Conservation (phyloP, 768 basidiomycete genomes). For the Pisolithus sp. region DNA sequence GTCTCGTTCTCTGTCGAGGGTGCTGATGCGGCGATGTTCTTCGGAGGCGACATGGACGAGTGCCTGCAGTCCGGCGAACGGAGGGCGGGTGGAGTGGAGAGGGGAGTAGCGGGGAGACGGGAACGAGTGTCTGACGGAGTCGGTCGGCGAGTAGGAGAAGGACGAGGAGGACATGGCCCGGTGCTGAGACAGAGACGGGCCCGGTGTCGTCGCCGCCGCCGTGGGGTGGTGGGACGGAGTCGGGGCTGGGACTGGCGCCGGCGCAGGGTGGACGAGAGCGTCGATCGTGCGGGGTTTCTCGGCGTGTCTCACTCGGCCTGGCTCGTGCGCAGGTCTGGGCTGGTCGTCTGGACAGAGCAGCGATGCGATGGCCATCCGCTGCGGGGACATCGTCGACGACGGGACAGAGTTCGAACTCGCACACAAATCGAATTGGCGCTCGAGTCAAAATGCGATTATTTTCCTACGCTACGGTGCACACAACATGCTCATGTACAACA, state of each 20-base stretch:
- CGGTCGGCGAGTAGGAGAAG: not conserved
- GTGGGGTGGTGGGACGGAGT: not conserved
- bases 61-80: constrained; percentile 46
- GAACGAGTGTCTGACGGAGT: not conserved
- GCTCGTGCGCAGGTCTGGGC: constrained; percentile 25
- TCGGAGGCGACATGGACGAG: constrained; percentile 68
- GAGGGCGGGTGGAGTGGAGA: constrained; percentile 8
- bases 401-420: not conserved
- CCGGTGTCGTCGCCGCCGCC: not conserved
- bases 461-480: too few species aligned
- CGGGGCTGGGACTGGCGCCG: not conserved
- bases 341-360: constrained; percentile 56
- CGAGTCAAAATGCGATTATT: too few species aligned
- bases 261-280: constrained; percentile 14
- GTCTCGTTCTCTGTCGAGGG: not conserved
- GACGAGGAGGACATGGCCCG: not conserved
- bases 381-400: constrained; percentile 42
- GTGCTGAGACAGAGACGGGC: not conserved
- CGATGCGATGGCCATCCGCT: constrained; percentile 71
- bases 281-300: constrained; percentile 15
- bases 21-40: constrained; percentile 49
- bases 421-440: not conserved
- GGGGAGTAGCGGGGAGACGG: constrained; percentile 1
- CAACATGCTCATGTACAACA: constrained; percentile 58
- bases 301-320: constrained; percentile 1